These are phyloP conservation scores for Talaromyces marneffei DNA, from an alignment of 2,329 filamentous ascomycete species.

Conservation along the genomic window DNA sequence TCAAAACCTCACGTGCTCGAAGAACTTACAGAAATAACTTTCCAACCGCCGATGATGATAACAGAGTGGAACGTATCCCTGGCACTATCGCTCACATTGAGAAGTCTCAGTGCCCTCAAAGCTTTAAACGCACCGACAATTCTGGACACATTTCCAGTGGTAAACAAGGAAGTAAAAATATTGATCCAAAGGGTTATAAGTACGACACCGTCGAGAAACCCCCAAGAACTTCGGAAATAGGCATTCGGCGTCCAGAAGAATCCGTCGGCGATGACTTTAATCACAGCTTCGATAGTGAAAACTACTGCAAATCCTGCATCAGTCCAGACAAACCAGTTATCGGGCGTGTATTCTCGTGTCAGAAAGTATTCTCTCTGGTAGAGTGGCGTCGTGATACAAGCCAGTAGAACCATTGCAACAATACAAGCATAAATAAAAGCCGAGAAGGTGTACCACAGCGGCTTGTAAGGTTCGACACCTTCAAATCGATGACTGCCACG, in stretches of 20 bases:
- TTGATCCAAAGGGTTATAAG: constrained; percentile 94
- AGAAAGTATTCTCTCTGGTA: constrained; percentile 86
- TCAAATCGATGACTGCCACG: constrained; percentile 81
- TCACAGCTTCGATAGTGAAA: constrained; percentile 77
- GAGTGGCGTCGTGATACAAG: constrained; percentile 87
- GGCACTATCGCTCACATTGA: constrained; percentile 95
- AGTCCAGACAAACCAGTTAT: constrained; percentile 92
- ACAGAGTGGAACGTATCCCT: constrained; percentile 95
- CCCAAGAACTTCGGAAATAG: constrained; percentile 94
- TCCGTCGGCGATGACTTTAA: constrained; percentile 93
- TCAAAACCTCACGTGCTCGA: neutral
- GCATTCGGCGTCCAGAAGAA: constrained; percentile 97
- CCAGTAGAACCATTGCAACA: constrained; percentile 94
- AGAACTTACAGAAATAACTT: constrained; percentile 69
- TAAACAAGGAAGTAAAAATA: constrained; percentile 72
- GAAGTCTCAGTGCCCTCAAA: constrained; percentile 76
- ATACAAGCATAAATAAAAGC: constrained; percentile 91
- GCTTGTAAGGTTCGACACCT: constrained; percentile 80
- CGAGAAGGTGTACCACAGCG: constrained; percentile 88
- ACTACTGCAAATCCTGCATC: constrained; percentile 83
- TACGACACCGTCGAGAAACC: constrained; percentile 87
- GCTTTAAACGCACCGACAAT: constrained; percentile 97
- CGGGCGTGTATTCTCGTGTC: constrained; percentile 52
- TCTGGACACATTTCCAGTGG: constrained; percentile 78
- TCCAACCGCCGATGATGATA: constrained; percentile 89